Evolutionary conservation across 2,329 filamentous ascomycete genomes (phyloP).

Genomic region (Stylonectria norvegica): DNA sequence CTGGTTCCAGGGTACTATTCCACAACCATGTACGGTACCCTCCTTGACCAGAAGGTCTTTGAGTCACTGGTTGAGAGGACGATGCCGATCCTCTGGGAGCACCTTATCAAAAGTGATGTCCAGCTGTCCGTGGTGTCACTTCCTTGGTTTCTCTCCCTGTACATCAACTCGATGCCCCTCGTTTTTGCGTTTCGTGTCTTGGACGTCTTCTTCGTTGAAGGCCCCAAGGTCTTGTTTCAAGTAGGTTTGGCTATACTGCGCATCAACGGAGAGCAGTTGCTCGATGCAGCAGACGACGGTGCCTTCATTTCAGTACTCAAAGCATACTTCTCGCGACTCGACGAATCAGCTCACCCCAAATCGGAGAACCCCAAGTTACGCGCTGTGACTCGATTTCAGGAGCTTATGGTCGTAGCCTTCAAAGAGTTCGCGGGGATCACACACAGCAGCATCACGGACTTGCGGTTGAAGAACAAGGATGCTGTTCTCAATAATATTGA

Average conservation of each 20-base stretch:
- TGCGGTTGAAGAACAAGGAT: constrained; percentile 89
- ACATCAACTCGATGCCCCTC: constrained; percentile 99
- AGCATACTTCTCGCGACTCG: constrained; percentile 85
- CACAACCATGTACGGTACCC: constrained; percentile 97
- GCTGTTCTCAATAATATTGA: constrained; percentile 94
- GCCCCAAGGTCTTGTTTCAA: constrained; percentile 95
- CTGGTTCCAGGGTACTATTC: constrained; percentile 96
- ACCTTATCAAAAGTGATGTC: constrained; percentile 93
- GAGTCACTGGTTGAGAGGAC: constrained; percentile 98
- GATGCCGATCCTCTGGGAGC: constrained; percentile 97
- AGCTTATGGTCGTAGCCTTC: constrained; percentile 98
- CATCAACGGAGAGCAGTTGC: constrained; percentile 92
- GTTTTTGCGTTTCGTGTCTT: constrained; percentile 96
- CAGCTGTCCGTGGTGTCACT: constrained; percentile 96
- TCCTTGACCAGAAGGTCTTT: constrained; percentile 95
- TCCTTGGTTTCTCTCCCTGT: constrained; percentile 96
- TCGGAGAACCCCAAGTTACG: constrained; percentile 93
- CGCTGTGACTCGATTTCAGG: constrained; percentile 92
- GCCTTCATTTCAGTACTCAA: constrained; percentile 97
- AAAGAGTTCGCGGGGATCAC: constrained; percentile 97
- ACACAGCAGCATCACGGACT: constrained; percentile 84
- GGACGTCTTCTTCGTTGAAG: constrained; percentile 97
- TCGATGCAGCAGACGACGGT: constrained; percentile 91
- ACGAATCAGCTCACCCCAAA: constrained; percentile 93
- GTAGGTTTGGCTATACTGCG: constrained; percentile 93